Evolutionary conservation across 2,329 filamentous ascomycete genomes (phyloP), one percentile per base, ranked within the genome.

Genomic region (Xylariaceae sp.): DNA sequence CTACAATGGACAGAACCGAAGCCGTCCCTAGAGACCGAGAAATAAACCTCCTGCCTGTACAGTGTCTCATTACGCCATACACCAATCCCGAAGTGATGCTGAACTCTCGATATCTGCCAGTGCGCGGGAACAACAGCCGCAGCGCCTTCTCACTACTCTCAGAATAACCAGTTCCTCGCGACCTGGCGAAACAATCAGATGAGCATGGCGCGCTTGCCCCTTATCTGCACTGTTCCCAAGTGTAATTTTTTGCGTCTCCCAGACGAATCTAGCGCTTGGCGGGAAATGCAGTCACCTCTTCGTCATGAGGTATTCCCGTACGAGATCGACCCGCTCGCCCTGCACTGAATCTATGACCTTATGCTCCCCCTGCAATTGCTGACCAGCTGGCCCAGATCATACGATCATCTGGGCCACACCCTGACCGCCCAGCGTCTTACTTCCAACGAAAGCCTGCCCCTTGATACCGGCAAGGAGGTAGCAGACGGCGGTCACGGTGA

Each of bases 371-470:
- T n/a, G n/a, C n/a, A n/a, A n/a, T n/a, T n/a, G n/a, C n/a, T n/a
- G n/a, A n/a, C n/a, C n/a, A n/a, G n/a, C n/a, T n/a, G n/a, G n/a
- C 6, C 12, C 15, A 12, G 36, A 49, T 67, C 70, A 94, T 55
- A 96, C 88, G 64, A 96, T 95, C 90, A 96, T 95, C 69, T 95
- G 89, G 42, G 88, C 92, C 48, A 95, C 83, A 33, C 90, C 90
- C 47, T 86, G 82, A 33, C 92, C 92, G 46, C 92, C 92, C 33
- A 98, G 72, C 12, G 90, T 96, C 77, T 96, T 96, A 72, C 89
- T 95, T 40, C 84, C 84, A 46, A 88, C 78, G 61, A 93, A 93
- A 22, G 77, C 82, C 65, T 93, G 86, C 39, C 83, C 82, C 70
- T 86, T 90, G 59, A 90, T 41, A 25, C 73, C 87, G 11, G 87